Evolutionary conservation across 148 eudicot genomes (phyloP).

Genomic region (Pouteria glomerata): DNA sequence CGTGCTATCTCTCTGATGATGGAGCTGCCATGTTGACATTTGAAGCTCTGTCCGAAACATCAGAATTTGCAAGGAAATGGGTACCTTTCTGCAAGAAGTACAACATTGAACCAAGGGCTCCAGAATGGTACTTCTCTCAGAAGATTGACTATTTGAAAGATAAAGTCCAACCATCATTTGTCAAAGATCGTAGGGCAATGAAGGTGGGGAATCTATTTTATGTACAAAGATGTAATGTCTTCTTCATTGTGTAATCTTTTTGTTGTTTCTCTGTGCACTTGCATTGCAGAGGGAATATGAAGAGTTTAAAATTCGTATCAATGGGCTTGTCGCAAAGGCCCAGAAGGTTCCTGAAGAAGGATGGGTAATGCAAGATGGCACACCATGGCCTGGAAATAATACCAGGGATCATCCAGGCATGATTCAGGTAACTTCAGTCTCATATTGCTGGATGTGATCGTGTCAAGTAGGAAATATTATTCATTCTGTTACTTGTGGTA

Average conservation of each 20-base stretch:
- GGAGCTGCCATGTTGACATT: constrained; percentile 84
- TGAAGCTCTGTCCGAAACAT: constrained; percentile 78
- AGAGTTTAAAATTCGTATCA: constrained; percentile 65
- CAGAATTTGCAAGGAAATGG: constrained; percentile 84
- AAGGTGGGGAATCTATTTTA: constrained; percentile 41
- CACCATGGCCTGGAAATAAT: constrained; percentile 73
- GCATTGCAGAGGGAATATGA: constrained; percentile 65
- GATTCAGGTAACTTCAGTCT: constrained; percentile 52
- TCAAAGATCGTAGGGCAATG: constrained; percentile 86
- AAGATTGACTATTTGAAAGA: constrained; percentile 75
- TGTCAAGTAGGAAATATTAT: not conserved
- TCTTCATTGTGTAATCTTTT: not conserved
- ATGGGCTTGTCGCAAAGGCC: constrained; percentile 57
- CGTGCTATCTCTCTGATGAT: constrained; percentile 90
- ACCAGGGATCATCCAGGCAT: constrained; percentile 75
- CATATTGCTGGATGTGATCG: not conserved
- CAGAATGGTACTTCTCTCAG: constrained; percentile 81
- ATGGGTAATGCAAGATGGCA: constrained; percentile 73
- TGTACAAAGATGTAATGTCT: constrained; percentile 1
- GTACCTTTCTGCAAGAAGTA: constrained; percentile 86
- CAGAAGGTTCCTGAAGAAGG: constrained; percentile 70
- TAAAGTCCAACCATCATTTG: constrained; percentile 68
- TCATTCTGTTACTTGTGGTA: not conserved
- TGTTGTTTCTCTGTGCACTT: not conserved
- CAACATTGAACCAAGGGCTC: constrained; percentile 83